Base-by-base conservation (phyloP, 345 rosid species). In the Euphorbia pulcherrima region DNA sequence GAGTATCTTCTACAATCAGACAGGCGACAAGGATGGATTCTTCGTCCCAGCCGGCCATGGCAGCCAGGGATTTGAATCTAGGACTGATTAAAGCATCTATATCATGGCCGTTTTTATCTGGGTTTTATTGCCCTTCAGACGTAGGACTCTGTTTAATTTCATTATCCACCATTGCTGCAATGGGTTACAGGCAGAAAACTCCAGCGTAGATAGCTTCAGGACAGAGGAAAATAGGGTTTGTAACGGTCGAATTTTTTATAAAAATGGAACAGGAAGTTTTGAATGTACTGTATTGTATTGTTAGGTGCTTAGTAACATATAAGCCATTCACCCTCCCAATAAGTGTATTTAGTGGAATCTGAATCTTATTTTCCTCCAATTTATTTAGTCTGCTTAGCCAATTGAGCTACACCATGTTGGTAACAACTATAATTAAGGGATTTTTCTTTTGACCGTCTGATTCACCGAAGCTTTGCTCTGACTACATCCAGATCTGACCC, bases 21-120 rank as follows among this genome's bases (percentile, higher is more conserved):
- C 86, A 83, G 20, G 97, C 96, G 5, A 86, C 30, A 1, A 94
- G 62, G 39, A 94, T 84, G 28, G 97, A 86, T 59, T 89, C 96
- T 56, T 89, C 99, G 57, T 94, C 97, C 99, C 99, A 94, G 20
- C 99, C 99, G 16, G 96, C 97, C 95, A 89, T 77, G 76, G 95
- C 96, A 2, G 92, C 99, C 77, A 78, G 82, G 0, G 93, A 89
- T 80, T 80, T 94, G 81, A 94, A 90, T 72, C 96, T 71, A 27
- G 99, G 97, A 67, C 96, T 88, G 73, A 94, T 79, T 73, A 88
- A 41, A 64, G 57, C 62, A 28, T 80, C 89, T 6, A 62, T 62
- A 30, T 60, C 80, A 50, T 71, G 75, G 69, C 68, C 72, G 17
- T 62, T 76, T n/a, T 69, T 74, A 11, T 24, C 72, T 1, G 77